phyloP scores from a whole-genome alignment of 2,329 filamentous ascomycete species.

The Paecilomyces sp. region DNA sequence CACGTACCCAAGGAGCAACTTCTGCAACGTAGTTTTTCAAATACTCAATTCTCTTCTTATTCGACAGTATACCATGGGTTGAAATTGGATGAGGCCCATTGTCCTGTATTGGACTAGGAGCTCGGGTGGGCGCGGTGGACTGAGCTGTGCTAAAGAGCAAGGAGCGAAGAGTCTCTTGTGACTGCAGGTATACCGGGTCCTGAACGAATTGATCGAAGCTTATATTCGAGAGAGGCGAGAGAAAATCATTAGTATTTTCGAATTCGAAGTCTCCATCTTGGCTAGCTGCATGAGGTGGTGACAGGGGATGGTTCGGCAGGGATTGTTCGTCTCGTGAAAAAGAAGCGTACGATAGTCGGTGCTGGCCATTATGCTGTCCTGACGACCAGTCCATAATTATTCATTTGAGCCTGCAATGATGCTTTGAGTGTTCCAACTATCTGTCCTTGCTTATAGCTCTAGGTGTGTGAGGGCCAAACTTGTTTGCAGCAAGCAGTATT shows the following conservation, averaged over 20 bases:
- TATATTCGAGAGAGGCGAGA: not conserved
- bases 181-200: conserved; percentile 38
- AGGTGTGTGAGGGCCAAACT: too few relatives aligned
- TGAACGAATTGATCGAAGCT: conserved; percentile 5
- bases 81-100: conserved; percentile 1
- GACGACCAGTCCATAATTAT: not conserved
- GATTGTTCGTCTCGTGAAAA: not conserved
- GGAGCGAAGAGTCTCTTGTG: conserved; percentile 38
- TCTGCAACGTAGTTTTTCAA: conserved; percentile 47
- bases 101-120: conserved; percentile 23
- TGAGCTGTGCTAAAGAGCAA: conserved; percentile 40
- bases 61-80: conserved; percentile 19
- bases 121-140: conserved; percentile 36
- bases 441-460: too few relatives aligned
- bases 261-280: not conserved
- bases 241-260: not conserved
- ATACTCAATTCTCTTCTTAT: conserved; percentile 30
- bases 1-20: conserved; percentile 45
- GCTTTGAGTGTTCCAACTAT: too few relatives aligned
- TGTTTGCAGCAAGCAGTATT: too few relatives aligned
- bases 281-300: not conserved
- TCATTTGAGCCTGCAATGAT: not conserved
- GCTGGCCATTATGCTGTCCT: not conserved
- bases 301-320: not conserved
- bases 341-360: not conserved